Conservation (phyloP, 2,329 filamentous ascomycete species). For the Exophiala calicioides region DNA sequence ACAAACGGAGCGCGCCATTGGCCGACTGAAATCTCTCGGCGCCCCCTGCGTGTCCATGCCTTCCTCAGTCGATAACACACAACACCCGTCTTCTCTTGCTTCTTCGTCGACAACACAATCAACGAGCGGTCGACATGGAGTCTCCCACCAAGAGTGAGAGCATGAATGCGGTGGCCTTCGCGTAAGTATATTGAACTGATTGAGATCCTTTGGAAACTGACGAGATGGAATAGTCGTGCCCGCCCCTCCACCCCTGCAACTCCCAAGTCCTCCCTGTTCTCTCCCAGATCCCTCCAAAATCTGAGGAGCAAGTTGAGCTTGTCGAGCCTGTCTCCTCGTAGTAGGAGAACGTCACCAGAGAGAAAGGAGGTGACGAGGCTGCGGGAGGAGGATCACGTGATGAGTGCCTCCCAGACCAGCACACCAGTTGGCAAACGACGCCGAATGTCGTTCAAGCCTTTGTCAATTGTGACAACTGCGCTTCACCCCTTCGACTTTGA, state of each 20-base stretch:
- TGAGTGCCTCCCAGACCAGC: neutral
- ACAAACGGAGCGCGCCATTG: slow-evolving; percentile 18
- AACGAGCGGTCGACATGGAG: slow-evolving; percentile 3
- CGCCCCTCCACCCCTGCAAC: slow-evolving; percentile 13
- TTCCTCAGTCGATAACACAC: slow-evolving; percentile 1
- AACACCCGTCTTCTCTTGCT: neutral
- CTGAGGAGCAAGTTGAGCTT: slow-evolving; percentile 19
- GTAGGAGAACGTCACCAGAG: slow-evolving; percentile 16
- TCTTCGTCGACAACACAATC: neutral
- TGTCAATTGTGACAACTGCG: slow-evolving; percentile 23
- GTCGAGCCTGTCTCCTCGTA: slow-evolving; percentile 16
- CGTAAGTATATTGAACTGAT: slow-evolving; percentile 1
- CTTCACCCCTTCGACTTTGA: slow-evolving; percentile 27
- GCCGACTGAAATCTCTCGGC: slow-evolving; percentile 12
- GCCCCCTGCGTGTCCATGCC: neutral
- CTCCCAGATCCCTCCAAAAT: slow-evolving; percentile 9
- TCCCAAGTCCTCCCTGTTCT: slow-evolving; percentile 13
- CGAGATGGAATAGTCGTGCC: slow-evolving; percentile 2
- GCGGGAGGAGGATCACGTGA: slow-evolving; percentile 17
- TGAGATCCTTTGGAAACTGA: neutral
- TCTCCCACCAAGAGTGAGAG: slow-evolving; percentile 4
- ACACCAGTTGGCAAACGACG: slow-evolving; percentile 3
- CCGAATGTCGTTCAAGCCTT: slow-evolving; percentile 16
- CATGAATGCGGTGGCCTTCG: neutral
- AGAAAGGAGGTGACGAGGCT: slow-evolving; percentile 15